Evolutionary conservation across 805 yeast genomes (phyloP), one percentile per base, ranked within the genome.

Genomic region (Candida jianshihensis): DNA sequence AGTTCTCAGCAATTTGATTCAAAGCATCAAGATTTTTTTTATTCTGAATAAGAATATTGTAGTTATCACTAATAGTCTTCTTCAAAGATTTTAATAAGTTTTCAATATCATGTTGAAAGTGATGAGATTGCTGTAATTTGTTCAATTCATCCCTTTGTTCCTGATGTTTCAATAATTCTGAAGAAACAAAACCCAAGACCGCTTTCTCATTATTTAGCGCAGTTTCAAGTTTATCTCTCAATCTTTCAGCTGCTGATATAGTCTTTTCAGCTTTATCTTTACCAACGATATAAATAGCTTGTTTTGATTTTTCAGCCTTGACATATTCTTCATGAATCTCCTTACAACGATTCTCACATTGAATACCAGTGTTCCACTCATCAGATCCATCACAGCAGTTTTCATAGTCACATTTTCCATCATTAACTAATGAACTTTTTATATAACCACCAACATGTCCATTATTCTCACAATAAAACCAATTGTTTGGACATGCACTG

Each of bases 351-450:
- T 41, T 44, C 16, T 45, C 46, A 39, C 61, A 56, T 5, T 47
- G 41, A 10, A 43, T 45, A 15, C 45, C 45, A 5, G 53, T 46
- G 19, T 37, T 46, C 51, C 46, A 56, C 56, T 92, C 98, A 59
- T 92, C 98, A 1, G 87, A 72, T 8, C 98, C 97, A 60, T 92
- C 98, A 60, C 98, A 92, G 59, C 98, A 92, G 10, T 68, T 36
- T 15, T 78, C 82, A 55, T 82, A 84, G 55, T 92, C 98, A 62
- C 98, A 92, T 3, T 81, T 78, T 0, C 97, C 97, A 59, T 92
- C 98, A 49, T 81, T 77, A 14, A 92, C 83, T 40, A 78, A 71
- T 48, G 65, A 74, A 7, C 78, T 69, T 5, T 87, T 81, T 12
- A 92, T 70, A 43, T 66, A 73, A 9, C 68, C 66, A 0, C 88